Conservation (phyloP, 257 asterid genomes). For the Catharanthus roseus region DNA sequence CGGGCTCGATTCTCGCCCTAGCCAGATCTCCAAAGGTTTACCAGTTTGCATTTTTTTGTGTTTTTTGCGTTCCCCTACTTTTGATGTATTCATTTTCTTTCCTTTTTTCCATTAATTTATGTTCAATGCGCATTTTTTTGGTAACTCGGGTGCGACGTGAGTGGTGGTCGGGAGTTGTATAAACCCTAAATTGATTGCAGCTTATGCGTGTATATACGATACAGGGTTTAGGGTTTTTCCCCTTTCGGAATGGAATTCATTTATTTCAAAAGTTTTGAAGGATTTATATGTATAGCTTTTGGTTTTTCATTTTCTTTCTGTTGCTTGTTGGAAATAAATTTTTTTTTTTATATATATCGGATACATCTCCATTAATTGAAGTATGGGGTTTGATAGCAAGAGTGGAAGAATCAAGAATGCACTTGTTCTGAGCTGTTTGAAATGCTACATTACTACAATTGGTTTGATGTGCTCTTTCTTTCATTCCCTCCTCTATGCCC, state of each 20-base stretch:
- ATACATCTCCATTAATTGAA: not conserved
- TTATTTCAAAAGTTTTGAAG: not conserved
- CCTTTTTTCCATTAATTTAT: not conserved
- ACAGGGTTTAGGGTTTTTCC: constrained; percentile 52
- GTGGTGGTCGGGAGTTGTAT: not conserved
- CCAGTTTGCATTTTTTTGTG: constrained; percentile 2
- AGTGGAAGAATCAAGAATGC: not conserved
- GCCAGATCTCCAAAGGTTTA: constrained; percentile 52
- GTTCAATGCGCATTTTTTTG: not conserved
- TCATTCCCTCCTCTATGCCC: not conserved
- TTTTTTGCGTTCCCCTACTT: not conserved
- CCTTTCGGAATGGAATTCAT: not conserved
- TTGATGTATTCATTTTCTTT: not conserved
- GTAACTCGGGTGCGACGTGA: no score
- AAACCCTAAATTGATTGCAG: constrained; percentile 31
- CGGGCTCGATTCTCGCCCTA: constrained; percentile 42
- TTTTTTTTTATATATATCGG: not conserved
- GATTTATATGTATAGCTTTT: not conserved
- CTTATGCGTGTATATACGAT: constrained; percentile 11
- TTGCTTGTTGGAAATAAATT: not conserved
- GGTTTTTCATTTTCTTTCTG: not conserved
- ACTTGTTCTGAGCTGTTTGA: not conserved
- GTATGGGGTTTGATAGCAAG: not conserved
- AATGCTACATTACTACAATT: not conserved
- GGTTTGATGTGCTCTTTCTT: not conserved